Evolutionary conservation across 495 filamentous ascomycete species (phyloP).

Genomic region (Mytilinidion resinicola): DNA sequence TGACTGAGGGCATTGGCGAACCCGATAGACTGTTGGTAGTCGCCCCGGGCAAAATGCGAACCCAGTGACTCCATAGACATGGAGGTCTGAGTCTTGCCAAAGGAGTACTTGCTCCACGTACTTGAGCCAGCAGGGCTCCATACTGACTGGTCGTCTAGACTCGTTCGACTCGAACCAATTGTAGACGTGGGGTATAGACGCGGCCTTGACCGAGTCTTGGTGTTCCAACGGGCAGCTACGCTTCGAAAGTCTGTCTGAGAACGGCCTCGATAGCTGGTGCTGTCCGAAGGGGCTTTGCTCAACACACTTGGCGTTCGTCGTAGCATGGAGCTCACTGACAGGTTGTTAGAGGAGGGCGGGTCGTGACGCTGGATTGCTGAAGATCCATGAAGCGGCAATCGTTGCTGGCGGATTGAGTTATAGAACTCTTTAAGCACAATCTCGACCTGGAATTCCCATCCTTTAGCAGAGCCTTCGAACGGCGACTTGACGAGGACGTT

Average conservation of each 20-base stretch:
- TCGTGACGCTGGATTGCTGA: constrained; percentile 30
- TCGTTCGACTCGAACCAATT: constrained; percentile 86
- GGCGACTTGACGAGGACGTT: constrained; percentile 71
- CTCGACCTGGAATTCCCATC: constrained; percentile 88
- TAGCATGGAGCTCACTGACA: constrained; percentile 52
- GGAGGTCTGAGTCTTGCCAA: constrained; percentile 82
- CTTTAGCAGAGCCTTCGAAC: constrained; percentile 67
- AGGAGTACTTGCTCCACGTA: constrained; percentile 91
- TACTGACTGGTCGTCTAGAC: constrained; percentile 83
- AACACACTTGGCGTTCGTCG: constrained; percentile 83
- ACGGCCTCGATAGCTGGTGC: constrained; percentile 61
- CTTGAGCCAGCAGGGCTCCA: constrained; percentile 87
- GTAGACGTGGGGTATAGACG: constrained; percentile 71
- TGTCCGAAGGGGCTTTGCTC: constrained; percentile 78
- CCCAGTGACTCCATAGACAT: constrained; percentile 85
- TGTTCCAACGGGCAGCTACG: constrained; percentile 66
- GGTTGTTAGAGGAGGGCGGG: constrained; percentile 40
- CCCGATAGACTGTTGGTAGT: constrained; percentile 93
- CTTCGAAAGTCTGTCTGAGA: constrained; percentile 56
- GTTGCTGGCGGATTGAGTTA: constrained; percentile 75
- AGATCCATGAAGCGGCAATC: constrained; percentile 72
- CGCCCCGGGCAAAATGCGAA: constrained; percentile 68
- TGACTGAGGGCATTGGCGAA: constrained; percentile 94
- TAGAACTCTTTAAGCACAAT: constrained; percentile 88
- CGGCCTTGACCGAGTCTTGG: constrained; percentile 79